Evolutionary conservation across 306 rosid genomes (phyloP).

Genomic region (Betula pendula): DNA sequence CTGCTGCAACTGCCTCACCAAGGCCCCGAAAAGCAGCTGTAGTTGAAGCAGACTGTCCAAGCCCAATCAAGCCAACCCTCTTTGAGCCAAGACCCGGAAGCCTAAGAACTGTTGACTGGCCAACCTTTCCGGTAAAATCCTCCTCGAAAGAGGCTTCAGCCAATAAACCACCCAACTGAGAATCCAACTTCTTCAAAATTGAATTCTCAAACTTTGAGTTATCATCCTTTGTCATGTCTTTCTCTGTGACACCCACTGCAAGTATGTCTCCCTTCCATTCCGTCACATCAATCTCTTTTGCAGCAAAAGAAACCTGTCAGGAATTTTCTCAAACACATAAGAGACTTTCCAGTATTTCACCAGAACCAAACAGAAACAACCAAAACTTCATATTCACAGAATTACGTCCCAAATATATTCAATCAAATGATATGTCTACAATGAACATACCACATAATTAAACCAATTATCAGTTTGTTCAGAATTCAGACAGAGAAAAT

Average conservation of each 20-base stretch:
- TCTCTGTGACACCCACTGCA: conserved; percentile 88
- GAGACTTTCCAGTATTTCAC: conserved; percentile 33
- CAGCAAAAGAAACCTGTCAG: conserved; percentile 62
- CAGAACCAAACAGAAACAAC: background rate
- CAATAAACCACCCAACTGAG: conserved; percentile 77
- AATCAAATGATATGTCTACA: background rate
- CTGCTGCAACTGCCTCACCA: conserved; percentile 87
- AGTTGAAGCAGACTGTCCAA: conserved; percentile 68
- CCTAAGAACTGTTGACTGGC: conserved; percentile 79
- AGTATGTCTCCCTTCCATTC: conserved; percentile 96
- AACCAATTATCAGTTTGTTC: background rate
- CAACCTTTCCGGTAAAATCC: conserved; percentile 86
- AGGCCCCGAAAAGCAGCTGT: conserved; percentile 56
- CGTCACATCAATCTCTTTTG: conserved; percentile 65
- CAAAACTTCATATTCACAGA: background rate
- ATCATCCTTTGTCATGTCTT: conserved; percentile 65
- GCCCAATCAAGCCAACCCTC: conserved; percentile 91
- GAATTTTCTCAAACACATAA: conserved; percentile 46
- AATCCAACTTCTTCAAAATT: conserved; percentile 75
- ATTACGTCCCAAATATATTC: background rate
- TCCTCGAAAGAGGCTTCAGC: conserved; percentile 91
- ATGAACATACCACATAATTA: background rate
- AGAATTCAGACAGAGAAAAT: background rate
- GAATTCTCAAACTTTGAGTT: conserved; percentile 68
- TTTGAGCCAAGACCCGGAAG: conserved; percentile 73